Conservation (phyloP, 1,284 basidiomycete species). For the Leccinum fallax region DNA sequence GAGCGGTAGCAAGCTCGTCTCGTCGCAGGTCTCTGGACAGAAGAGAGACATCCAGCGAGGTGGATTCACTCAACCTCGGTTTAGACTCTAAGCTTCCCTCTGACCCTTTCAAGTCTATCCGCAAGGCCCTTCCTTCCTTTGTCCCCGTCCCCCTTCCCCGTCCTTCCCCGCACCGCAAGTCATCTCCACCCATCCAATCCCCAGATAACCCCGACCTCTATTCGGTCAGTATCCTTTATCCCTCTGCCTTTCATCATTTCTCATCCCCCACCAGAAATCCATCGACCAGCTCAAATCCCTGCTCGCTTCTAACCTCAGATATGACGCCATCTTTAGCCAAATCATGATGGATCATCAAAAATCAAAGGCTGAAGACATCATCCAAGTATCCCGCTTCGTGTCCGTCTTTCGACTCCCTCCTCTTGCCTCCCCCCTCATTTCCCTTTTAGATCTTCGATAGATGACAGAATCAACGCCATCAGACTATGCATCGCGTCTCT, state of each 20-base stretch:
- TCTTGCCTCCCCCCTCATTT: neutral
- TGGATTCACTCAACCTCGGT: constrained; percentile 28
- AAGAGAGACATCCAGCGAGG: constrained; percentile 30
- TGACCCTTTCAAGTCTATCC: constrained; percentile 22
- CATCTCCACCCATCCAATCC: constrained; percentile 11
- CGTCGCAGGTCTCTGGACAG: constrained; percentile 16
- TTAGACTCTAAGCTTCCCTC: neutral
- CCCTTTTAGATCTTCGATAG: constrained; percentile 26
- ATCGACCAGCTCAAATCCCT: constrained; percentile 18
- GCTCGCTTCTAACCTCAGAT: constrained; percentile 14
- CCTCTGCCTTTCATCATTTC: neutral
- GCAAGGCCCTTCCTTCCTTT: neutral
- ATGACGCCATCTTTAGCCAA: constrained; percentile 16
- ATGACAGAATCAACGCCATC: constrained; percentile 29
- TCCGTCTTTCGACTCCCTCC: constrained; percentile 5
- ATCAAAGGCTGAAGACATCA: constrained; percentile 19
- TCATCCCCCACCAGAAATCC: constrained; percentile 25
- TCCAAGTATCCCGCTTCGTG: constrained; percentile 26
- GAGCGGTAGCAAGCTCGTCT: neutral
- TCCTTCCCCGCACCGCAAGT: neutral
- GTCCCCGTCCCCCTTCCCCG: constrained; percentile 5
- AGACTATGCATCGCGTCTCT: constrained; percentile 19
- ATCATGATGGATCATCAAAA: constrained; percentile 22
- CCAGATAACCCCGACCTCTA: constrained; percentile 18
- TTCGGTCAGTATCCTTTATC: constrained; percentile 6